These are phyloP conservation scores for Candida freyschussii DNA, from an alignment of 1,139 yeast genomes.

Conservation along the genomic window DNA sequence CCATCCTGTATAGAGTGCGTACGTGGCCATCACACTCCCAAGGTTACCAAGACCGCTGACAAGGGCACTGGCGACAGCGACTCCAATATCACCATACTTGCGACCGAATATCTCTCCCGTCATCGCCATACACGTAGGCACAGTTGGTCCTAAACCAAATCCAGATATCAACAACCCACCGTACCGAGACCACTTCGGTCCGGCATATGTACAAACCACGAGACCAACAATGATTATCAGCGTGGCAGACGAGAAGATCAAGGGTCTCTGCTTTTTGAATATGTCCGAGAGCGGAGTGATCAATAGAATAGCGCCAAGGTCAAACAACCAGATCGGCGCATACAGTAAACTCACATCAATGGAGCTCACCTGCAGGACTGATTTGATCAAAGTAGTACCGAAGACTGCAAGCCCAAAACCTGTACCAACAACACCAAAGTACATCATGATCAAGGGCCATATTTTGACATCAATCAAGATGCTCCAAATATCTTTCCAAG, in stretches of 20 bases:
- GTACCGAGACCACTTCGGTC: slow-evolving; percentile 68
- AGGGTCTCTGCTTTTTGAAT: slow-evolving; percentile 51
- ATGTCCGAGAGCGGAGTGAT: slow-evolving; percentile 79
- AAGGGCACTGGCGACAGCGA: slow-evolving; percentile 77
- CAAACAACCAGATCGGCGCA: slow-evolving; percentile 91
- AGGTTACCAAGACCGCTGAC: slow-evolving; percentile 84
- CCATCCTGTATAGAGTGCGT: slow-evolving; percentile 85
- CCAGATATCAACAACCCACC: slow-evolving; percentile 81
- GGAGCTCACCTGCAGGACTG: slow-evolving; percentile 57
- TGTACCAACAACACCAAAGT: slow-evolving; percentile 87
- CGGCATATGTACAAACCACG: slow-evolving; percentile 71
- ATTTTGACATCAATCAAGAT: slow-evolving; percentile 60
- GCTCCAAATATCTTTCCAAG: slow-evolving; percentile 50
- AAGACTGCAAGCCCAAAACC: slow-evolving; percentile 83
- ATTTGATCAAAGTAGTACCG: slow-evolving; percentile 75
- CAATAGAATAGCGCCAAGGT: slow-evolving; percentile 68
- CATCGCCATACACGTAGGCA: slow-evolving; percentile 86
- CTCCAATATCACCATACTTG: slow-evolving; percentile 77
- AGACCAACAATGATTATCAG: slow-evolving; percentile 68
- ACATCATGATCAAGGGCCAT: slow-evolving; percentile 84
- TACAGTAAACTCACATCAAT: slow-evolving; percentile 69
- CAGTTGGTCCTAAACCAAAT: slow-evolving; percentile 86
- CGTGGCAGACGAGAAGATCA: slow-evolving; percentile 58
- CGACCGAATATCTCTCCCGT: slow-evolving; percentile 70
- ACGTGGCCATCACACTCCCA: slow-evolving; percentile 81